A percentile compares a stretch with the other conserved stretches of the same genome.
phyloP scores from a whole-genome alignment of 331 rosid species.

The Arachis monticola region DNA sequence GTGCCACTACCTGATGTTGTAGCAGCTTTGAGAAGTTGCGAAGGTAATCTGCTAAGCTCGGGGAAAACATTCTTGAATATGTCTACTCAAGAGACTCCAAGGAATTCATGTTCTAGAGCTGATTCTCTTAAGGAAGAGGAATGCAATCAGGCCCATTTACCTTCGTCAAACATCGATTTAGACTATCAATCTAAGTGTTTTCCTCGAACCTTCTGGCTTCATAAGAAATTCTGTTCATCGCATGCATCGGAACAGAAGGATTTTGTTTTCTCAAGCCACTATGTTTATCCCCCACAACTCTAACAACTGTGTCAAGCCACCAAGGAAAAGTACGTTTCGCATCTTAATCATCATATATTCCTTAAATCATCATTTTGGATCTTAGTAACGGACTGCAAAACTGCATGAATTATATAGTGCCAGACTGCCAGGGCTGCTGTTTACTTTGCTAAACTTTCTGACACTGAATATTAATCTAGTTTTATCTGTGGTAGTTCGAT shows the following conservation, averaged over 20 bases:
- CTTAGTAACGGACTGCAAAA: neutral
- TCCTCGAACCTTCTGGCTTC: slow-evolving; percentile 55
- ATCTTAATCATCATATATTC: slow-evolving; percentile 10
- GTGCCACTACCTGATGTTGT: slow-evolving; percentile 51
- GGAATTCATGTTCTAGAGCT: slow-evolving; percentile 49
- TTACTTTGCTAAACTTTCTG: neutral
- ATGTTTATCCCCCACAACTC: slow-evolving; percentile 42
- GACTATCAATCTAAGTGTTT: slow-evolving; percentile 62
- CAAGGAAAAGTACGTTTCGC: slow-evolving; percentile 44
- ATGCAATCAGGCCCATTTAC: slow-evolving; percentile 41
- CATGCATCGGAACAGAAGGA: slow-evolving; percentile 50
- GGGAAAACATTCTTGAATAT: slow-evolving; percentile 46
- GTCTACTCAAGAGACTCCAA: slow-evolving; percentile 49
- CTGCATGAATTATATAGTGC: neutral
- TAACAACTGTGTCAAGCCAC: slow-evolving; percentile 36
- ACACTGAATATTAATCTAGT: slow-evolving; percentile 1
- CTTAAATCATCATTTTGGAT: neutral
- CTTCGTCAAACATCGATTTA: slow-evolving; percentile 46
- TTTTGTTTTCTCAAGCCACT: slow-evolving; percentile 44
- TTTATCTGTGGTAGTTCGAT: neutral
- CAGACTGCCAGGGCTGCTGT: neutral
- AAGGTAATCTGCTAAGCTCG: slow-evolving; percentile 68
- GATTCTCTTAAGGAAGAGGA: slow-evolving; percentile 52
- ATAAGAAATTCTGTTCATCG: slow-evolving; percentile 45
- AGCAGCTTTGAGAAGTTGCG: slow-evolving; percentile 59